A percentile compares a stretch with the other conserved stretches of the same genome.
Evolutionary conservation across 306 rosid genomes (phyloP).

Genomic region (Cucumis cinereus): DNA sequence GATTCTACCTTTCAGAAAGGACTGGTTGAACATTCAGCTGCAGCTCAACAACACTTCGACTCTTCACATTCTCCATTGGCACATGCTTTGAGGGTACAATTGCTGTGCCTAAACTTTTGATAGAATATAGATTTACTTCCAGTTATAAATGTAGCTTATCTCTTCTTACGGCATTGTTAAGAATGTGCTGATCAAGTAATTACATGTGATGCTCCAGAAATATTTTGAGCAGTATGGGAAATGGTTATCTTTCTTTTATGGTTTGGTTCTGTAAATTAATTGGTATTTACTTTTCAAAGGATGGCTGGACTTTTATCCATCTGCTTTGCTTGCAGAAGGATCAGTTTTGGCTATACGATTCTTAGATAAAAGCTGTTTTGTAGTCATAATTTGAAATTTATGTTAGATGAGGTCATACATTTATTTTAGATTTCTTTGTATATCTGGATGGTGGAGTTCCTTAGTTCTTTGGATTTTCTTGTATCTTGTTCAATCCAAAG

Average conservation of each 20-base stretch:
- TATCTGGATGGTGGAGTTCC: neutral
- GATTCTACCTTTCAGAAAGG: slow-evolving; percentile 93
- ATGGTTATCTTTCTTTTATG: neutral
- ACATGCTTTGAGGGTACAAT: slow-evolving; percentile 59
- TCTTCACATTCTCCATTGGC: slow-evolving; percentile 71
- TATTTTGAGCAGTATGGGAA: neutral
- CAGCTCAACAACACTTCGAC: slow-evolving; percentile 73
- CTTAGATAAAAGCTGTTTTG: neutral
- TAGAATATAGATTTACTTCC: neutral
- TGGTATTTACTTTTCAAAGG: neutral
- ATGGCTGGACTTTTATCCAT: neutral
- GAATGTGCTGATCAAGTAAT: neutral
- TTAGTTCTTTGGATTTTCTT: neutral
- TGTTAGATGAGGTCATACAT: neutral
- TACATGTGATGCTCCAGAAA: neutral
- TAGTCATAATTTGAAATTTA: neutral
- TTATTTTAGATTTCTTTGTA: neutral
- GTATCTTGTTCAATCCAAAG: neutral
- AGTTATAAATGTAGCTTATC: neutral
- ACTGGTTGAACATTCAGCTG: slow-evolving; percentile 70
- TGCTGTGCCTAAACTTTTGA: neutral
- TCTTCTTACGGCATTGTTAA: neutral
- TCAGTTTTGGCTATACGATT: neutral
- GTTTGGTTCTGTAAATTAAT: too few relatives aligned
- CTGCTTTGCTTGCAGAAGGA: neutral